Conservation (phyloP, 2,329 filamentous ascomycete genomes). For the Penicillium sp. region DNA sequence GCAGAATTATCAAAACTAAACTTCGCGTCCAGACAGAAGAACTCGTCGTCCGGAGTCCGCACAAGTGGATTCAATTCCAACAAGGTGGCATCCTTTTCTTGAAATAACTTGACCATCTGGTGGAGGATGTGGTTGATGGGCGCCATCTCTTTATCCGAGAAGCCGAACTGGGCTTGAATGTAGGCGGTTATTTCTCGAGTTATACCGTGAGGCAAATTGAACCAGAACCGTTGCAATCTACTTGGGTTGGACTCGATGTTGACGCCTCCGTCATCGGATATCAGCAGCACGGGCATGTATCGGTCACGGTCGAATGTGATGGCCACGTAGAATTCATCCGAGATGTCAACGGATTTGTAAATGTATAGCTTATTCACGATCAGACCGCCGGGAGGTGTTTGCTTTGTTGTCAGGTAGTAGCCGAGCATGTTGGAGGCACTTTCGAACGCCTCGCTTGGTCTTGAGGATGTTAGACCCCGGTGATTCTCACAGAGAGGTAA, state of each 20-base stretch:
- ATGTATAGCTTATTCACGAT: conserved; percentile 43
- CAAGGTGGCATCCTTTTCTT: conserved; percentile 52
- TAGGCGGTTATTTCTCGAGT: conserved; percentile 27
- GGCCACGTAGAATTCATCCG: conserved; percentile 47
- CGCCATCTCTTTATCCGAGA: conserved; percentile 29
- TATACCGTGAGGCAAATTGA: conserved; percentile 29
- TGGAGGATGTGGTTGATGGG: conserved; percentile 35
- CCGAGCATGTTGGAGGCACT: conserved; percentile 36
- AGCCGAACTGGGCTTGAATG: conserved; percentile 28
- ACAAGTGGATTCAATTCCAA: conserved; percentile 50
- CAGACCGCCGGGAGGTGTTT: conserved; percentile 32
- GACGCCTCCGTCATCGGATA: conserved; percentile 40
- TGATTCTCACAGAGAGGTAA: no score
- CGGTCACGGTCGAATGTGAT: conserved; percentile 51
- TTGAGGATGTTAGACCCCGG: conserved; percentile 7
- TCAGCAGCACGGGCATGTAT: conserved; percentile 42
- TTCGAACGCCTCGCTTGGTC: conserved; percentile 30
- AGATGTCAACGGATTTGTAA: conserved; percentile 35
- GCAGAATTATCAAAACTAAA: conserved; percentile 58
- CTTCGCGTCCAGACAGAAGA: conserved; percentile 45
- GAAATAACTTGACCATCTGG: conserved; percentile 44
- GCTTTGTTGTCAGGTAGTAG: conserved; percentile 32
- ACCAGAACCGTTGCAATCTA: conserved; percentile 33
- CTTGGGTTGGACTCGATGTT: conserved; percentile 35
- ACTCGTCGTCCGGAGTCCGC: conserved; percentile 28